Percentiles rank a stretch among this genome's conserved stretches.
These are phyloP conservation scores for Starmerella gropengiesseri DNA, from an alignment of 805 yeast species.

Conservation along the genomic window DNA sequence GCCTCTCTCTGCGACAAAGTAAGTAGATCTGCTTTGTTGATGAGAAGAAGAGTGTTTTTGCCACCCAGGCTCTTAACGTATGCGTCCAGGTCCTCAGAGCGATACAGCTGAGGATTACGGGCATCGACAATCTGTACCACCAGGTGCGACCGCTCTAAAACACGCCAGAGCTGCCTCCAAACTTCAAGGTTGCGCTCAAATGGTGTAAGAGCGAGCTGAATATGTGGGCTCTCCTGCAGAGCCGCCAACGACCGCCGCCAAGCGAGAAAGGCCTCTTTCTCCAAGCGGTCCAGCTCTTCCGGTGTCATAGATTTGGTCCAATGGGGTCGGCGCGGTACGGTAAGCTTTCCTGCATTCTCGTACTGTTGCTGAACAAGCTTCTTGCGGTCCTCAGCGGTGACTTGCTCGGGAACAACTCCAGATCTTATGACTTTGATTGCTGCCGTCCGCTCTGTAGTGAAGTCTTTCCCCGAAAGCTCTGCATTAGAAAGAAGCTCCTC, in stretches of 20 bases:
- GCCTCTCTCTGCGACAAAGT: constrained; percentile 61
- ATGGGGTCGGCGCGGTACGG: constrained; percentile 84
- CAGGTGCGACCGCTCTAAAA: constrained; percentile 85
- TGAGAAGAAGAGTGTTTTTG: constrained; percentile 71
- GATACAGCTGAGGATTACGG: constrained; percentile 78
- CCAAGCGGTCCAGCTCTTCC: constrained; percentile 70
- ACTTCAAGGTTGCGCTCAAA: constrained; percentile 95
- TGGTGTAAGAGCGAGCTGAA: constrained; percentile 64
- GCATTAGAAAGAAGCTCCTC: constrained; percentile 95
- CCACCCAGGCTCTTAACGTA: constrained; percentile 65
- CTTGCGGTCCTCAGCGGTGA: constrained; percentile 43
- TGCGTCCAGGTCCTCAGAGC: constrained; percentile 75
- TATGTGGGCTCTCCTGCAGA: constrained; percentile 72
- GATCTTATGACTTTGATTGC: constrained; percentile 63
- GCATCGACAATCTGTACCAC: constrained; percentile 97
- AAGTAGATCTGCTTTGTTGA: constrained; percentile 87
- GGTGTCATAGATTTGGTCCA: constrained; percentile 71
- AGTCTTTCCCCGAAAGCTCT: constrained; percentile 89
- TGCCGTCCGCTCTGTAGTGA: constrained; percentile 78
- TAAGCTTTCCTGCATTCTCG: constrained; percentile 44
- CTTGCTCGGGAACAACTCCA: constrained; percentile 38
- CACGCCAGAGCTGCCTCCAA: constrained; percentile 98
- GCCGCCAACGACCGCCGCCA: constrained; percentile 90
- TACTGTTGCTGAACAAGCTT: constrained; percentile 49
- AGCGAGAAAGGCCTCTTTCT: constrained; percentile 77